Conservation (phyloP, 2,329 filamentous ascomycete species). For the Ascocoryne sarcoides region DNA sequence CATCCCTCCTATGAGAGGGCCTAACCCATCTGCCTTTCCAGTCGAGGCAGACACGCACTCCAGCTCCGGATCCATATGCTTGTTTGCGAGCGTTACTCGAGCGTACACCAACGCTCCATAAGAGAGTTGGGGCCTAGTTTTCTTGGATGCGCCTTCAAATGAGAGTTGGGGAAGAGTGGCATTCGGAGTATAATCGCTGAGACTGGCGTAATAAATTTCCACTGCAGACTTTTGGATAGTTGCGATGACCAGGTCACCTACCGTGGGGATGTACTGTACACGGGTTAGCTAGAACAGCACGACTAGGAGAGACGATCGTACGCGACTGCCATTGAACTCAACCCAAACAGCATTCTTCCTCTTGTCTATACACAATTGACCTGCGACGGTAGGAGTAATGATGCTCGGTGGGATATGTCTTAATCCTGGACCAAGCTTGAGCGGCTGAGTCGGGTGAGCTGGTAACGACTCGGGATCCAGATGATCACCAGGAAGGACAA, state of each 20-base stretch:
- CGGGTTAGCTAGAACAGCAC: conserved; percentile 2
- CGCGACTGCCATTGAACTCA: conserved; percentile 61
- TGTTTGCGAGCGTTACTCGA: conserved; percentile 66
- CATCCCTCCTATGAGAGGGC: conserved; percentile 78
- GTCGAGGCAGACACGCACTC: conserved; percentile 82
- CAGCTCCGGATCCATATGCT: conserved; percentile 81
- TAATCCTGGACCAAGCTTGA: conserved; percentile 78
- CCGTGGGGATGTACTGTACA: conserved; percentile 64
- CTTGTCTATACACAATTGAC: conserved; percentile 57
- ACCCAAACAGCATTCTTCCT: conserved; percentile 73
- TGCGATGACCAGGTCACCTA: conserved; percentile 83
- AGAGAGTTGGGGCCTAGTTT: conserved; percentile 73
- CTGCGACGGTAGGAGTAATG: conserved; percentile 59
- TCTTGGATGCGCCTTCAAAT: conserved; percentile 90
- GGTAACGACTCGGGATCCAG: conserved; percentile 61
- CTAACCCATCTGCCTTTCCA: conserved; percentile 81
- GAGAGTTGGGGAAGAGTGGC: conserved; percentile 76
- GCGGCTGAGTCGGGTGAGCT: conserved; percentile 55
- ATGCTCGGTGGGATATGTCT: conserved; percentile 71
- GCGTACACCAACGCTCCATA: conserved; percentile 80
- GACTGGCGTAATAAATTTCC: conserved; percentile 72
- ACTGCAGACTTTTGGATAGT: conserved; percentile 66
- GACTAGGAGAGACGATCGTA: conserved; percentile 31
- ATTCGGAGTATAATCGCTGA: conserved; percentile 55
- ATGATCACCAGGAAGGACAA: conserved; percentile 76